These are phyloP conservation scores for Aspergillus aculeatinus DNA, from an alignment of 2,329 filamentous ascomycete species.

Conservation along the genomic window DNA sequence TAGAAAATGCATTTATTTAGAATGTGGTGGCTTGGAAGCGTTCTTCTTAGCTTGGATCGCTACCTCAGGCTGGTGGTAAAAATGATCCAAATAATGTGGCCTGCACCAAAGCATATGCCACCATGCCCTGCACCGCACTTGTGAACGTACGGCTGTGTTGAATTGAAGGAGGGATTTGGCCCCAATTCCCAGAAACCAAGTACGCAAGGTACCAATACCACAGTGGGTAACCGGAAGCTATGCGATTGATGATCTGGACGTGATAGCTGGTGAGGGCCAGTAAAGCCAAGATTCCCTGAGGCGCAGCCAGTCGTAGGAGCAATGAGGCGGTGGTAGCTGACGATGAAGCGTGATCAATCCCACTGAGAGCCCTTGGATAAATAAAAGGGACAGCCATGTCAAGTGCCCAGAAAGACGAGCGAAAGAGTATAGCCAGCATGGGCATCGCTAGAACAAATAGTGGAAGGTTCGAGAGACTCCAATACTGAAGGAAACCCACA, in stretches of 20 bases:
- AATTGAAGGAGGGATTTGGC: conserved; percentile 7
- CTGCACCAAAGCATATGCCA: conserved; percentile 81
- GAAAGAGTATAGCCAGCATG: conserved; percentile 66
- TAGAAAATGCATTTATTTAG: background rate
- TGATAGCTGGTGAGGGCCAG: conserved; percentile 80
- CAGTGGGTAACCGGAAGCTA: conserved; percentile 82
- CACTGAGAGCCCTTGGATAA: conserved; percentile 13
- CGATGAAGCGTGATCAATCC: conserved; percentile 13
- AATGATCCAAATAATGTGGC: conserved; percentile 84
- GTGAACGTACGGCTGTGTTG: conserved; percentile 23
- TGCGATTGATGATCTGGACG: conserved; percentile 87
- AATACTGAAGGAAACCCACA: conserved; percentile 83
- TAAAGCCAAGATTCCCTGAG: conserved; percentile 69
- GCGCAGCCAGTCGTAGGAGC: conserved; percentile 62
- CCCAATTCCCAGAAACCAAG: conserved; percentile 23
- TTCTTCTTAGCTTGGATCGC: background rate
- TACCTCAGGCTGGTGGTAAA: conserved; percentile 73
- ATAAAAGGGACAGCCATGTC: conserved; percentile 25
- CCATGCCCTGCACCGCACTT: conserved; percentile 63
- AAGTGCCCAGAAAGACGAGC: conserved; percentile 57
- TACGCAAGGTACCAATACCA: conserved; percentile 83
- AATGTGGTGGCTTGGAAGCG: background rate
- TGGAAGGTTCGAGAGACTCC: conserved; percentile 81
- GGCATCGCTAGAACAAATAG: conserved; percentile 82
- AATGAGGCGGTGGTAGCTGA: conserved; percentile 27